Percentiles rank a stretch among this genome's conserved stretches.
These are phyloP conservation scores for Colletotrichum spaethianum DNA, from an alignment of 2,329 filamentous ascomycete species.

Conservation along the genomic window DNA sequence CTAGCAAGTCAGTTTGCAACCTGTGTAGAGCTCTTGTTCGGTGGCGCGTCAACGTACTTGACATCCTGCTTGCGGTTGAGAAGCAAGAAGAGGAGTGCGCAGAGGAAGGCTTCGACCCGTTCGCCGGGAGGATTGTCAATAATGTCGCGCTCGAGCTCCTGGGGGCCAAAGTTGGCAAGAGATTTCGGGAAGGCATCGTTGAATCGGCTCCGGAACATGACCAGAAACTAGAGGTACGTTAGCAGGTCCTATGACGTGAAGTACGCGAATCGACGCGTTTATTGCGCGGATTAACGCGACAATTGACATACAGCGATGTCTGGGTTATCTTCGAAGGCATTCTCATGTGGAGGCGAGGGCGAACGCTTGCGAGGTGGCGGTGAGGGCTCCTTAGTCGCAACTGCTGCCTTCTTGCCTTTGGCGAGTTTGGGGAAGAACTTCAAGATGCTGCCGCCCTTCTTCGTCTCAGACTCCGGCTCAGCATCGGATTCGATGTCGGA, in stretches of 20 bases:
- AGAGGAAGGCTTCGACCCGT: slow-evolving; percentile 89
- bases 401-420: slow-evolving; percentile 55
- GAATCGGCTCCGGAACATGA: slow-evolving; percentile 97
- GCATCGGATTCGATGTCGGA: slow-evolving; percentile 67
- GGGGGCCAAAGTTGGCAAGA: slow-evolving; percentile 89
- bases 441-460: slow-evolving; percentile 70
- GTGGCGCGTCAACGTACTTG: slow-evolving; percentile 76
- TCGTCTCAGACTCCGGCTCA: slow-evolving; percentile 61
- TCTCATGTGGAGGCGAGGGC: slow-evolving; percentile 91
- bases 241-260: slow-evolving; percentile 51
- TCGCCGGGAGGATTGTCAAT: slow-evolving; percentile 84
- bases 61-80: slow-evolving; percentile 99
- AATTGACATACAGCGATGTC: slow-evolving; percentile 86
- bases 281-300: slow-evolving; percentile 55
- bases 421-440: slow-evolving; percentile 77
- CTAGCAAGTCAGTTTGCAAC: slow-evolving; percentile 61
- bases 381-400: slow-evolving; percentile 69
- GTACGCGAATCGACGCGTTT: slow-evolving; percentile 70
- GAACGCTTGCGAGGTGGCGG: slow-evolving; percentile 83
- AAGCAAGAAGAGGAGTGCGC: slow-evolving; percentile 87
- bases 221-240: slow-evolving; percentile 81
- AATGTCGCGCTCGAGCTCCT: slow-evolving; percentile 93
- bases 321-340: slow-evolving; percentile 89
- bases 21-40: background rate
- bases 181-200: slow-evolving; percentile 90